These are phyloP conservation scores for Middelhovenomyces tepae DNA, from an alignment of 805 yeast species.

Conservation along the genomic window DNA sequence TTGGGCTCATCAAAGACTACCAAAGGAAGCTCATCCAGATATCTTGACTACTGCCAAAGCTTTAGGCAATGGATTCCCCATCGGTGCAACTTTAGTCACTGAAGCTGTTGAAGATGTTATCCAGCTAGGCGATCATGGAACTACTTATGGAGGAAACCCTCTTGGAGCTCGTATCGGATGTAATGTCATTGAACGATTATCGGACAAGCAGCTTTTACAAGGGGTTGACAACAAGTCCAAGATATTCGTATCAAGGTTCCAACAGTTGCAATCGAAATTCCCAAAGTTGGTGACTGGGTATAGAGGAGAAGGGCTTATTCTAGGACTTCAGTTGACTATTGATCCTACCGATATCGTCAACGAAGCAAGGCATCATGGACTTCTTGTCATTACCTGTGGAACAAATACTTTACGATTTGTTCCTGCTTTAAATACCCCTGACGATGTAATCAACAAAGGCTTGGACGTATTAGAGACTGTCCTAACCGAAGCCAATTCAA, in stretches of 20 bases:
- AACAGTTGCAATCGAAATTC: constrained; percentile 39
- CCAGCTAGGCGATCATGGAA: constrained; percentile 93
- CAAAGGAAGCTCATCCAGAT: constrained; percentile 84
- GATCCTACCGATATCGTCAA: constrained; percentile 56
- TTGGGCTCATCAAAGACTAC: constrained; percentile 83
- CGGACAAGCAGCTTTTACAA: constrained; percentile 49
- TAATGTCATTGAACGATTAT: constrained; percentile 62
- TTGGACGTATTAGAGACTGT: constrained; percentile 61
- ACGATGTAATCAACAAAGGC: constrained; percentile 62
- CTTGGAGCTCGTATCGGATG: constrained; percentile 74
- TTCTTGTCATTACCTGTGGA: constrained; percentile 85
- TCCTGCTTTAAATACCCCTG: constrained; percentile 81
- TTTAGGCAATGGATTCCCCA: constrained; percentile 92
- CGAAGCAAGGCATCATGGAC: constrained; percentile 68
- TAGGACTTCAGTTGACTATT: constrained; percentile 70
- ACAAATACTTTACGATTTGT: constrained; percentile 83
- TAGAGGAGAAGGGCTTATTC: constrained; percentile 81
- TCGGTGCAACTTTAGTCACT: constrained; percentile 86
- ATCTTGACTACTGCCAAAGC: constrained; percentile 93
- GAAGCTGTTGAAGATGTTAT: constrained; percentile 66
- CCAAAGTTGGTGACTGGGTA: constrained; percentile 57
- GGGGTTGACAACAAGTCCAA: constrained; percentile 55
- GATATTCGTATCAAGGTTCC: constrained; percentile 40
- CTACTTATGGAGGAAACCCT: constrained; percentile 97
- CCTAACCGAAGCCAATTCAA: too few relatives aligned